phyloP scores from a whole-genome alignment of 2,329 filamentous ascomycete genomes.

The Podosphaera aphanis region DNA sequence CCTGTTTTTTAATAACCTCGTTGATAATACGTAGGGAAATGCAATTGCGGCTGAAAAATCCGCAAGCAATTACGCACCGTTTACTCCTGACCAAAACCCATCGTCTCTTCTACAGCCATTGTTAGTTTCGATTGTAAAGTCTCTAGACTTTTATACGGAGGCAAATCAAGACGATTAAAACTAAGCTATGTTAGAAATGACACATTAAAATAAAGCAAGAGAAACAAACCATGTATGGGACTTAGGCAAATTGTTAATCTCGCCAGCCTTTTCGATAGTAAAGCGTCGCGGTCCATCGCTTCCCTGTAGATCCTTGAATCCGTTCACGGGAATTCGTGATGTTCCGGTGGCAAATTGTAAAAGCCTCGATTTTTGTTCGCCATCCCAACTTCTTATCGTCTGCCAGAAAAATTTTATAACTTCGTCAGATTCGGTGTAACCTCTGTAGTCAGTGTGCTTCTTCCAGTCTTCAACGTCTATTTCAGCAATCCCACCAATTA shows the following conservation, averaged over 20 bases:
- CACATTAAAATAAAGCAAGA: background rate
- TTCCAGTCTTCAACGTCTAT: constrained; percentile 99
- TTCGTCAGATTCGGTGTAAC: constrained; percentile 92
- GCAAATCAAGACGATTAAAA: constrained; percentile 92
- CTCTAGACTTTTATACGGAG: constrained; percentile 76
- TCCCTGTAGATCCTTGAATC: constrained; percentile 95
- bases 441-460: constrained; percentile 98
- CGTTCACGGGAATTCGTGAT: constrained; percentile 92
- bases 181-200: constrained; percentile 22
- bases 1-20: background rate
- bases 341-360: constrained; percentile 95
- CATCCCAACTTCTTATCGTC: constrained; percentile 87
- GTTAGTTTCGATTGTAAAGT: constrained; percentile 72
- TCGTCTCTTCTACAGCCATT: constrained; percentile 93
- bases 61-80: constrained; percentile 10
- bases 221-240: constrained; percentile 78
- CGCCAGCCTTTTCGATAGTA: constrained; percentile 93
- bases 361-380: constrained; percentile 89
- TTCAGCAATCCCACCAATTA: constrained; percentile 98
- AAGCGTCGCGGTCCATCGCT: constrained; percentile 88
- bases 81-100: constrained; percentile 93
- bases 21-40: background rate
- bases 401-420: constrained; percentile 99
- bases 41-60: constrained; percentile 4
- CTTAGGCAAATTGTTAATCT: constrained; percentile 75